Conservation (phyloP, 2,329 filamentous ascomycete genomes). For the Phialemoniopsis sp. region DNA sequence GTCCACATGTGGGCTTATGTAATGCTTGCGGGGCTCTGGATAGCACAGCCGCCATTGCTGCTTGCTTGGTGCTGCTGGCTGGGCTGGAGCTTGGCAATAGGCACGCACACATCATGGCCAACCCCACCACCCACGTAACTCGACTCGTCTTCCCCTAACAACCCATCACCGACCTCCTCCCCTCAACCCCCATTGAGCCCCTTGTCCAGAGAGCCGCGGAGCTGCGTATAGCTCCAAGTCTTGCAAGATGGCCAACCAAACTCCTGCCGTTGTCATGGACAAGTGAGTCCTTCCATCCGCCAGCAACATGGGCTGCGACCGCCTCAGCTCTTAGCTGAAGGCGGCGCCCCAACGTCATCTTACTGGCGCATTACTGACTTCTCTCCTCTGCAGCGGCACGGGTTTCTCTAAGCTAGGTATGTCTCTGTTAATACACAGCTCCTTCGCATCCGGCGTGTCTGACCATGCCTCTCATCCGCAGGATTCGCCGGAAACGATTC, state of each 20-base stretch:
- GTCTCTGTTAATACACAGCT: conserved; percentile 17
- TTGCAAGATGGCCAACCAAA: conserved; percentile 86
- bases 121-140: no score
- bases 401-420: conserved; percentile 98
- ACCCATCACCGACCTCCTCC: no score
- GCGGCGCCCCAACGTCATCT: conserved; percentile 10
- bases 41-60: no score
- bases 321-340: conserved; percentile 12
- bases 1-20: no score
- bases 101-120: no score
- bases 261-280: conserved; percentile 99
- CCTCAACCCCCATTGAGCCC: no score
- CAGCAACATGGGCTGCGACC: conserved; percentile 17
- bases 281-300: conserved; percentile 66
- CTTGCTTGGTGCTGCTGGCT: no score
- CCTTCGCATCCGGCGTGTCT: conserved; percentile 10
- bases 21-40: no score
- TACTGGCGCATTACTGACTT: conserved; percentile 29
- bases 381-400: conserved; percentile 70
- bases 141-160: no score
- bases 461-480: conserved; percentile 30
- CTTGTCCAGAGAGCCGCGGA: no score
- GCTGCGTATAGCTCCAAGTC: no score
- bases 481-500: conserved; percentile 99
- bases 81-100: no score